These are phyloP conservation scores for Verticillium zaregamsianum DNA, from an alignment of 2,329 filamentous ascomycete species.

Conservation along the genomic window DNA sequence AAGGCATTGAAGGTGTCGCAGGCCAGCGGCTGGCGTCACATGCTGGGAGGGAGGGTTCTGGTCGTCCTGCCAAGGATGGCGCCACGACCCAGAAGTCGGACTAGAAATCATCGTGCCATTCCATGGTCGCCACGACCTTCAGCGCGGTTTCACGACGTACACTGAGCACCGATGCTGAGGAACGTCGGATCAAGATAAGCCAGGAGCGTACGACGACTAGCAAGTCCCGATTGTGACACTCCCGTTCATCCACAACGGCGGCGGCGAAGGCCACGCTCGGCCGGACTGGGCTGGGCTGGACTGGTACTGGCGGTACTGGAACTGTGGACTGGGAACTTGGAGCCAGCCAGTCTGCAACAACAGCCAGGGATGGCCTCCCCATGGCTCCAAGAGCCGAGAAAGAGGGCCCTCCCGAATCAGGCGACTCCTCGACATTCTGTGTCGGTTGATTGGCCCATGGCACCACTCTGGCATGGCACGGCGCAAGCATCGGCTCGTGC, in stretches of 20 bases:
- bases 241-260: not conserved
- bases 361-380: no score
- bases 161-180: not conserved
- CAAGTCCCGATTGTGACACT: not conserved
- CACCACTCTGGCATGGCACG: not conserved
- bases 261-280: not conserved
- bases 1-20: no score
- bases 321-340: no score
- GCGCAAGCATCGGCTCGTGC: not conserved
- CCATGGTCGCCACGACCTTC: not conserved
- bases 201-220: not conserved
- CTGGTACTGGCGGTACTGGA: not conserved
- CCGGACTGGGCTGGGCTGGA: not conserved
- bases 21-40: not conserved
- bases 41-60: not conserved
- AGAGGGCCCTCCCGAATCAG: not conserved
- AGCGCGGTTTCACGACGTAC: not conserved
- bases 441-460: not conserved
- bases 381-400: not conserved
- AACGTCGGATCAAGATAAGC: not conserved
- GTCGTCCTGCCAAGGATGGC: not conserved
- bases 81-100: not conserved
- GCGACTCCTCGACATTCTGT: not conserved
- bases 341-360: not conserved
- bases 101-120: not conserved